Percentiles rank a stretch among this genome's conserved stretches.
These are phyloP conservation scores for Juglanconis oblonga DNA, from an alignment of 2,329 filamentous ascomycete species.

Conservation along the genomic window DNA sequence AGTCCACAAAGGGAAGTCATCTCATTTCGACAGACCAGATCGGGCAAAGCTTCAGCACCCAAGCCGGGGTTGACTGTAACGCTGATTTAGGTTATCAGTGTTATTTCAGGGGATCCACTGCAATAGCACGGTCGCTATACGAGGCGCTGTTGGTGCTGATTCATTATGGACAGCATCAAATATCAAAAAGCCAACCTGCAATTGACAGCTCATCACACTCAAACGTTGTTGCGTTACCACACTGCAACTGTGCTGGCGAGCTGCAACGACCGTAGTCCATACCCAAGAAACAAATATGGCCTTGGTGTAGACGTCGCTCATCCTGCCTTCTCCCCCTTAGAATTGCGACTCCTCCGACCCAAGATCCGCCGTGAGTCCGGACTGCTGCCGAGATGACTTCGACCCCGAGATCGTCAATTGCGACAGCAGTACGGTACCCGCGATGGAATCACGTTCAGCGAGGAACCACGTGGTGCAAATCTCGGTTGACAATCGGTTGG, in stretches of 20 bases:
- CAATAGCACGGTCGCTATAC: background rate
- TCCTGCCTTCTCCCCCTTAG: too few species aligned
- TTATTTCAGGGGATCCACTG: constrained; percentile 6
- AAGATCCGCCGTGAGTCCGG: background rate
- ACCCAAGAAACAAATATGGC: background rate
- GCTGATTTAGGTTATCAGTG: constrained; percentile 8
- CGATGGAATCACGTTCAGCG: background rate
- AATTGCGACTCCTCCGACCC: too few species aligned
- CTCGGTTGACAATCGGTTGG: too few species aligned
- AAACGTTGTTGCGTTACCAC: background rate
- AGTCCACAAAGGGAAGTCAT: background rate
- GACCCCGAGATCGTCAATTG: background rate
- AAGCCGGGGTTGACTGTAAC: constrained; percentile 2
- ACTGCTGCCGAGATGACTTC: background rate
- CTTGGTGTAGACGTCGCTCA: background rate
- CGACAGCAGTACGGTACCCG: background rate
- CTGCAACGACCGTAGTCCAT: background rate
- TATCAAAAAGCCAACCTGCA: background rate
- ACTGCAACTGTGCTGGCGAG: background rate
- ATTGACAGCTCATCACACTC: background rate
- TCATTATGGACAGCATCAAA: background rate
- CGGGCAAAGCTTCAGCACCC: constrained; percentile 4
- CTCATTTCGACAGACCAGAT: constrained; percentile 4
- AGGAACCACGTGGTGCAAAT: background rate
- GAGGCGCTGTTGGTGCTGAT: background rate